Evolutionary conservation across 2,329 filamentous ascomycete species (phyloP), one percentile per base, ranked within the genome.

Genomic region (Orbilia brochopaga): DNA sequence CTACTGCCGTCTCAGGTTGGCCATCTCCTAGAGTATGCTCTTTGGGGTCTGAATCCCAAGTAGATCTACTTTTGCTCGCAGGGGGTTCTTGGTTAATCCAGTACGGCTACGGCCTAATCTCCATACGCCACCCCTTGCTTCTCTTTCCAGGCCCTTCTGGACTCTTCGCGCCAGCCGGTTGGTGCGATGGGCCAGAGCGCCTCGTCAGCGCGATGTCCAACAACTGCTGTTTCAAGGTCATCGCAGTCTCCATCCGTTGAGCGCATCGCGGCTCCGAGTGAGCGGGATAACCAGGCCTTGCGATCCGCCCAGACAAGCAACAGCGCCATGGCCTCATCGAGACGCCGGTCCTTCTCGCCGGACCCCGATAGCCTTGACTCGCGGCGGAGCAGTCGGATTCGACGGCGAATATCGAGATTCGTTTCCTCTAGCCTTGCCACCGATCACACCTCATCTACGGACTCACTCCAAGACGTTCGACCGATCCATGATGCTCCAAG

Each of bases 111-210:
- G 7, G 46, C 3, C 15, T 51, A 51, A 51, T 17, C 19, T 27
- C 46, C 46, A 51, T 19, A 51, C 46, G 13, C n/a, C 37, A 42
- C 11, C n/a, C 13, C 15, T 42, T 42, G 4, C 27, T 54, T 51
- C 2, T 23, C 59, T 53, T 54, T 32, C 23, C 42, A 58, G 56
- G 50, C 55, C 60, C 67, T 40, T 65, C 56, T 72, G 67, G 67
- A 73, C 57, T 58, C 62, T 51, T 51, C 54, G 69, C 63, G 62
- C 61, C 62, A 73, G 51, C 55, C 24, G 35, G 24, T 63, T 59
- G 69, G 63, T 73, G 62, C 61, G 69, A 73, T 73, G 69, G 69
- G 69, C 69, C 69, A 73, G 63, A 48, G 69, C 42, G 62, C 62
- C 62, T 73, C 69, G 48, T 73, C 69, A 55, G 51, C 69, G 57